Conservation (phyloP, 352 stramenopile species). For the Blastocystis hominis region DNA sequence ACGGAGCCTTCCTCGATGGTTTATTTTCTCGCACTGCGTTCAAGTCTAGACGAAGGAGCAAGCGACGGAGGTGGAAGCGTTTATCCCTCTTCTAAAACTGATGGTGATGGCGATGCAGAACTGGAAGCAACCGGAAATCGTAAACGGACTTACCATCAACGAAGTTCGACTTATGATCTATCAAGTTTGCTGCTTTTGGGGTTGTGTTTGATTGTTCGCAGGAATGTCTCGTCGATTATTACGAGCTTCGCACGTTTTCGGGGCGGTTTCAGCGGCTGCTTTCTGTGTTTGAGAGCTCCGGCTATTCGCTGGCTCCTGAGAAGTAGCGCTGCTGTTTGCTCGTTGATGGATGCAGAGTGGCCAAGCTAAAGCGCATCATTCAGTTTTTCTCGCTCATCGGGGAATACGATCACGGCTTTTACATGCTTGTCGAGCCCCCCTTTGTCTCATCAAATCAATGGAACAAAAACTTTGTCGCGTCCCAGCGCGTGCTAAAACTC, state of each 20-base stretch:
- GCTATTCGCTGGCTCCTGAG: neutral
- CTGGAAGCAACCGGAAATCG: constrained; percentile 80
- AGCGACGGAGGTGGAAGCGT: constrained; percentile 91
- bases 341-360: too few relatives aligned
- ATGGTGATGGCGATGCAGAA: constrained; percentile 84
- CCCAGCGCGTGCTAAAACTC: constrained; percentile 78
- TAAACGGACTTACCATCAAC: constrained; percentile 83
- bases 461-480: constrained; percentile 8
- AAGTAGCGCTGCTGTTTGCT: too few relatives aligned
- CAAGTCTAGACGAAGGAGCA: constrained; percentile 69
- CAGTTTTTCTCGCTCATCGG: constrained; percentile 61
- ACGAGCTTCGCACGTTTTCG: constrained; percentile 92
- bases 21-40: constrained; percentile 61
- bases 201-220: constrained; percentile 71
- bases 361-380: constrained; percentile 42
- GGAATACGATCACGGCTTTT: constrained; percentile 59
- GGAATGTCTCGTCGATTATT: constrained; percentile 82
- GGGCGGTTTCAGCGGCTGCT: constrained; percentile 88
- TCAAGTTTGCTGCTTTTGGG: neutral
- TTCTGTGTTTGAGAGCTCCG: constrained; percentile 69
- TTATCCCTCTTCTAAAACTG: constrained; percentile 90
- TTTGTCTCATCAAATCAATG: neutral
- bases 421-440: neutral
- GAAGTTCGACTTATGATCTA: constrained; percentile 55
- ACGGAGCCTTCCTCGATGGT: neutral